Evolutionary conservation across 495 filamentous ascomycete species (phyloP), one percentile per base, ranked within the genome.

Genomic region (Pyrenopolyporus hunteri): DNA sequence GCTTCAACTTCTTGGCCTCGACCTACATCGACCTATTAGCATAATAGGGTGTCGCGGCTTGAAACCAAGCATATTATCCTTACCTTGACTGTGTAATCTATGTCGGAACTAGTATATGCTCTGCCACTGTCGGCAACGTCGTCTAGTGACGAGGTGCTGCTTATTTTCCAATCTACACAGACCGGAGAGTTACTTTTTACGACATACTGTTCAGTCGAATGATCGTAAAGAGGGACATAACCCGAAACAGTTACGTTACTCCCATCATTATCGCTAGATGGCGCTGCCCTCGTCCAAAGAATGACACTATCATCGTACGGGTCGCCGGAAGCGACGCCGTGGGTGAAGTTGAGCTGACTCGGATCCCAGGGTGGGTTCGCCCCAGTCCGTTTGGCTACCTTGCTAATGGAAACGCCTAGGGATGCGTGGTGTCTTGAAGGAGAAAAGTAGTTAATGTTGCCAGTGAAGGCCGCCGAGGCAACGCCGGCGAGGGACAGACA

Each of bases 61-160:
- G 39, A 20, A 10, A 14, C 6, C 3, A 0, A 23, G n/a, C n/a
- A n/a, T n/a, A n/a, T n/a, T n/a, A n/a, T n/a, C 3, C 46, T 14
- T 67, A 78, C 81, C 73, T 89, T 88, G 42, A 88, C 78, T 6
- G 86, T 89, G 56, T 82, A 89, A 54, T 89, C 86, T 28, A 88
- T 80, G 67, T 89, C 86, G 5, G 80, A 83, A 40, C 75, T 84
- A 0, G 85, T 89, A 66, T 83, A 87, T 1, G 74, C 84, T 4
- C 69, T 81, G 2, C 85, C 84, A 6, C 70, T 63, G 45, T 77
- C 72, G 4, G 76, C 76, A 16, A 81, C 62, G 10, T 71, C 51
- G 8, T 60, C 45, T 8, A 83, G 71, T 16, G 61, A 63, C 22
- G 74, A 50, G 50, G 80, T 75, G 6, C 54, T 57, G 26, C 74